Conservation (phyloP, 768 basidiomycete genomes). For the Termitomyces eurrhizus region DNA sequence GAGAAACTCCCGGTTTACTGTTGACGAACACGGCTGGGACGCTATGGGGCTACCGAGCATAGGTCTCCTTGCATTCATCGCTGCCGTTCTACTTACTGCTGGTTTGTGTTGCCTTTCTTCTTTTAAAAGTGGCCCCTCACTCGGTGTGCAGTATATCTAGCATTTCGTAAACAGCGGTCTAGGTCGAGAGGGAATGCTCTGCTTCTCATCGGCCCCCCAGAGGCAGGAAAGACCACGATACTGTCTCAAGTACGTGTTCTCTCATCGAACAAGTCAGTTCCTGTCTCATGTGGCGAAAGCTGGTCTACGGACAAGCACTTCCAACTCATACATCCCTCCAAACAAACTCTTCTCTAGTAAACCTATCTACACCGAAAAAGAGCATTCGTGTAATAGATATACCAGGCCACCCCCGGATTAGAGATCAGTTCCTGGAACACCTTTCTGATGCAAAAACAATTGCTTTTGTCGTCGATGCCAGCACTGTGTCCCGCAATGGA, state of each 20-base stretch:
- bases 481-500: conserved; percentile 72
- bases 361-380: conserved; percentile 39
- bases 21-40: background rate
- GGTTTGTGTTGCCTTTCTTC: conserved; percentile 3
- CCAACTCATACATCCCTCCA: conserved; percentile 79
- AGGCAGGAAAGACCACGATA: conserved; percentile 80
- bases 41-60: background rate
- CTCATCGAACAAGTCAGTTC: background rate
- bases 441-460: conserved; percentile 59
- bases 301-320: conserved; percentile 59
- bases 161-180: conserved; percentile 41
- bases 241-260: conserved; percentile 54
- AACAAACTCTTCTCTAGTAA: conserved; percentile 51
- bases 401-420: conserved; percentile 81
- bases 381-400: conserved; percentile 62
- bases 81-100: conserved; percentile 8
- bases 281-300: conserved; percentile 34
- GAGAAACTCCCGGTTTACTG: background rate
- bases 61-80: conserved; percentile 10
- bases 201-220: conserved; percentile 71
- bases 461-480: conserved; percentile 78
- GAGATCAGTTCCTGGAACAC: conserved; percentile 69
- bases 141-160: conserved; percentile 33
- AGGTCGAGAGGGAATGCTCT: conserved; percentile 53
- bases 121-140: background rate